Base-by-base conservation (phyloP, 148 eudicot genomes). In the Bassia scoparia region DNA sequence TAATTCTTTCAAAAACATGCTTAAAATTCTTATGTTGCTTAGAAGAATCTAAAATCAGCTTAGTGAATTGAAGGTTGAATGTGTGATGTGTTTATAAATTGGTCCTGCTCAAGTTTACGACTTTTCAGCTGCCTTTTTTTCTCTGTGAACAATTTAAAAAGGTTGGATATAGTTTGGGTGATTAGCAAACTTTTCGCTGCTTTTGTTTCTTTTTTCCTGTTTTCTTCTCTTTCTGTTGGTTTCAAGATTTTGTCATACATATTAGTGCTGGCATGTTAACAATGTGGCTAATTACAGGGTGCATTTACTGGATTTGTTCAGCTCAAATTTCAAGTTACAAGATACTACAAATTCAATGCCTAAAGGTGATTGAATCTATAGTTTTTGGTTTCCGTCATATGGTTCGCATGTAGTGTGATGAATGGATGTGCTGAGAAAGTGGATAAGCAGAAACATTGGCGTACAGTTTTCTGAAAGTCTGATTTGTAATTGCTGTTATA, bases 341-440 rank as follows among this genome's bases (percentile, higher is more conserved):
- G 86, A 96, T 78, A 75, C 87, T 55, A 90, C 38, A 92, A 90
- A 76, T 92, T 96, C 84, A 90, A 87, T 84, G 86, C 87, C 87
- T 71, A 96, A 90, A 76, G 99, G 97, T n/a, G 43, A 72, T 96
- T 56, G 96, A 96, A 77, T 87, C 90, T 27, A 85, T 96, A 15
- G 77, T 96, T 60, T 96, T 97, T 77, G 97, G 97, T 96, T 30
- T 79, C 99, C 74, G 81, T 96, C 7, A 96, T n/a, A 96, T 83
- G 99, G 92, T 80, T 97, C 99, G 7, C 92, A 96, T 77, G 89
- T 84, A n/a, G n/a, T n/a, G n/a, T n/a, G 43, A 43, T 96, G 85
- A 87, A 90, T 75, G 99, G 95, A 60, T 96, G 99, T 97, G 99
- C 99, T 27, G 96, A 96, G 84, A 96, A 89, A 75, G 90, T 96